Percentiles rank a stretch among this genome's conserved stretches.
Conservation (phyloP, 352 stramenopile genomes). For the Globisporangium canariense region DNA sequence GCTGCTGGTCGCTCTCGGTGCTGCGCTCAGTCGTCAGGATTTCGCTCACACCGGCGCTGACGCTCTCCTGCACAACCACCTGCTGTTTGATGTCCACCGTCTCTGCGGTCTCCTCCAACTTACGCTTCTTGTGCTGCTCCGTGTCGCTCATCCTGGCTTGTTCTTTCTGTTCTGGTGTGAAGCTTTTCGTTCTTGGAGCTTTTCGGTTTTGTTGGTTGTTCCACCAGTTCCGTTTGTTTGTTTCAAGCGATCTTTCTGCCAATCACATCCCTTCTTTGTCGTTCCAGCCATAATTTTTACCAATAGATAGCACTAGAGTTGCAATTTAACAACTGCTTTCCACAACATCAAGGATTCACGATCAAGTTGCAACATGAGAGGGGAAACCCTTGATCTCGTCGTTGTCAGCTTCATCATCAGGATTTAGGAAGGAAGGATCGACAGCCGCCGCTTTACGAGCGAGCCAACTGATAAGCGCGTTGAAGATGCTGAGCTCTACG, state of each 20-base stretch:
- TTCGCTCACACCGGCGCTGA: background rate
- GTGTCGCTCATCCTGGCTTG: constrained; percentile 22
- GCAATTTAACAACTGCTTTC: background rate
- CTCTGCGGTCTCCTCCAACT: constrained; percentile 22
- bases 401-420: background rate
- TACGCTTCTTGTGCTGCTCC: constrained; percentile 38
- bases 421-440: background rate
- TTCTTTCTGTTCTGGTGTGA: background rate
- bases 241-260: background rate
- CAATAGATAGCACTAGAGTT: background rate
- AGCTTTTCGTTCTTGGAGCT: background rate
- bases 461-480: background rate
- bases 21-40: no score
- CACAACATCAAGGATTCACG: no score
- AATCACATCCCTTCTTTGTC: background rate
- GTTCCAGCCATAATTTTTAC: constrained; percentile 1
- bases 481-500: constrained; percentile 11
- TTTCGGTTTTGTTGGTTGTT: constrained; percentile 2
- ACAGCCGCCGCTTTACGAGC: background rate
- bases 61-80: background rate
- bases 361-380: background rate
- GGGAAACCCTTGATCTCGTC: background rate
- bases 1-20: constrained; percentile 9
- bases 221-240: background rate
- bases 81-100: background rate